Evolutionary conservation across 371 early-diverging fungal genomes (phyloP).

Genomic region (Rhizopus microsporus): DNA sequence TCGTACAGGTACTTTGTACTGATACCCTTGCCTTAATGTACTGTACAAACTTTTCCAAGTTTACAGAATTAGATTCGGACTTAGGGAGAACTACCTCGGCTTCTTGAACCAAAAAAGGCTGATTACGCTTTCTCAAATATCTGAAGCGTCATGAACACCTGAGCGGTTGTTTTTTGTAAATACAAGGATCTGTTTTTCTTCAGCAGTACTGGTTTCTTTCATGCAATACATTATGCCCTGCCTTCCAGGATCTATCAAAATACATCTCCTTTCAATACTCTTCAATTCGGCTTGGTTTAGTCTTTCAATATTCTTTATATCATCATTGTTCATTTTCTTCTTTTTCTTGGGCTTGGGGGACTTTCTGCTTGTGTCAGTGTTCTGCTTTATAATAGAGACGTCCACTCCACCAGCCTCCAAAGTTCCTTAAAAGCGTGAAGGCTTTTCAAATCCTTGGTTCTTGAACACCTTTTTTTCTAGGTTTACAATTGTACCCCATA

Average conservation of each 20-base stretch:
- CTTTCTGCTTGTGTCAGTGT: neutral
- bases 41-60: neutral
- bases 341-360: neutral
- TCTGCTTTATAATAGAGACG: constrained; percentile 9
- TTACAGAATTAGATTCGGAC: neutral
- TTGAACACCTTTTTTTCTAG: constrained; percentile 2
- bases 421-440: constrained; percentile 4
- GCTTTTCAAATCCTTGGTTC: constrained; percentile 5
- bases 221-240: neutral
- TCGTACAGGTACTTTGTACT: neutral
- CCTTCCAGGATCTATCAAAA: constrained; percentile 5
- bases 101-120: neutral
- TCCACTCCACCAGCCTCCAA: constrained; percentile 10
- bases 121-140: neutral
- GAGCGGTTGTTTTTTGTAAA: neutral
- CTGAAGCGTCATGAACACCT: neutral
- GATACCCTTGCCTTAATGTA: constrained; percentile 6
- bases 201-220: constrained; percentile 1
- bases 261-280: neutral
- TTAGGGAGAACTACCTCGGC: constrained; percentile 1
- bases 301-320: neutral
- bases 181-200: neutral
- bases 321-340: neutral
- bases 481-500: neutral
- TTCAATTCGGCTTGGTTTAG: neutral